Base-by-base conservation (phyloP, 139 green algal genomes). In the Picochlorum sp. region DNA sequence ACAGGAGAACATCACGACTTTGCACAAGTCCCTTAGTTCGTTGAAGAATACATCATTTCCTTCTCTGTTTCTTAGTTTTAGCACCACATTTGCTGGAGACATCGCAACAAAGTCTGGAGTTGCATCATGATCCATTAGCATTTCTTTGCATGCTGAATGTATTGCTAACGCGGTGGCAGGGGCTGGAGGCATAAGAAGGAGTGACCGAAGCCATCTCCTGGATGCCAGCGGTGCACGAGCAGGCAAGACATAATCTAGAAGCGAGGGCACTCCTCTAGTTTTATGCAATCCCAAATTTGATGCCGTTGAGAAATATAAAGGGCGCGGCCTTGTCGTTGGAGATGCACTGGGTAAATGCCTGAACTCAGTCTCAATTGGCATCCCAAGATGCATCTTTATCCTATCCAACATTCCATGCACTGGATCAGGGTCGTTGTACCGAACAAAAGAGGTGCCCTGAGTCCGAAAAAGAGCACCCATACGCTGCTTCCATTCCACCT, bases 231-330 rank as follows among this genome's bases (percentile, higher is more conserved):
- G 64, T 20, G 35, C 43, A 22, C 25, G 20, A 51, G 32, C 22
- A 25, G 35, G 52, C 12, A 56, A 24, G 18, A 60, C n/a, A 69
- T 67, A 61, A 44, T 84, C 66, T 20, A 93, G 64, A 37, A 93
- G 67, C 39, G 55, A 61, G 12, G 80, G 79, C 37, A 89, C 65
- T 33, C 85, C 79, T 3, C 68, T 47, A 0, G 73, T 80, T 16
- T 69, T 67, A 44, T 81, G 63, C 30, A 89, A 63, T 62, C 84
- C 84, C 57, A 93, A 75, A 61, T 93, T 84, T 26, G 55, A 61
- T 10, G 85, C 79, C 20, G 84, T 89, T 57, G 63, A 69, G 28
- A 79, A 64, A 66, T 85, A 88, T 26, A 91, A 73, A 6, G 84
- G 84, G 30, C 73, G 37, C 6, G 79, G 79, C n/a, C 58, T 60